Conservation (phyloP, 352 stramenopile species). For the Phytophthora agathidicida region DNA sequence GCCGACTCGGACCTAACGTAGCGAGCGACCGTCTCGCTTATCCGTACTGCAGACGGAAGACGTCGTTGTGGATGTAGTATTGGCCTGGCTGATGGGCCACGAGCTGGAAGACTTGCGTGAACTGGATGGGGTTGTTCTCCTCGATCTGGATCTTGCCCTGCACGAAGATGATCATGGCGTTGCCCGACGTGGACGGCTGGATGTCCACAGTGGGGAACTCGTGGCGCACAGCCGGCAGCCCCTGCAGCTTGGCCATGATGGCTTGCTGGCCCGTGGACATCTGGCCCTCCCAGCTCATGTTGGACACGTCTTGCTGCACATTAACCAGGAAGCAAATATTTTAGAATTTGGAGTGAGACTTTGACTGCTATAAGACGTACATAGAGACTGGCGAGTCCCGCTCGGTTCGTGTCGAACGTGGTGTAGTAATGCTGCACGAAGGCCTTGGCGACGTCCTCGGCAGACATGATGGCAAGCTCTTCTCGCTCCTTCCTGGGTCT, state of each 20-base stretch:
- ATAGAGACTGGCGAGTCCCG: conserved; percentile 77
- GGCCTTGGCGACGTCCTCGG: conserved; percentile 82
- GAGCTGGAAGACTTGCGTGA: conserved; percentile 97
- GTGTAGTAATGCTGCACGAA: conserved; percentile 91
- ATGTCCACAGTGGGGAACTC: conserved; percentile 92
- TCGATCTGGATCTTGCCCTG: conserved; percentile 94
- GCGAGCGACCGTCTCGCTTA: conserved; percentile 47
- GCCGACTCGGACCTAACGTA: conserved; percentile 20
- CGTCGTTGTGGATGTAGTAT: conserved; percentile 98
- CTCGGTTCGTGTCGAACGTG: conserved; percentile 85
- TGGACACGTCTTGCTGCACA: conserved; percentile 69
- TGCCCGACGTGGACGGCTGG: conserved; percentile 90
- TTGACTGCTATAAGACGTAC: conserved; percentile 50
- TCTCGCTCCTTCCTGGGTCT: conserved; percentile 1
- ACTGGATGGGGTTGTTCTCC: conserved; percentile 94
- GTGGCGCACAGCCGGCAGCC: conserved; percentile 75
- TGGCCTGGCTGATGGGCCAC: conserved; percentile 91
- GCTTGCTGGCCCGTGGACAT: conserved; percentile 74
- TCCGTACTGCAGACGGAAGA: conserved; percentile 98
- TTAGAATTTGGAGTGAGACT: neutral
- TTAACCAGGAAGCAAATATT: conserved; percentile 9
- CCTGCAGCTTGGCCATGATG: conserved; percentile 92
- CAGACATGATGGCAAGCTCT: conserved; percentile 63
- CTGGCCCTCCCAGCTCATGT: conserved; percentile 81
- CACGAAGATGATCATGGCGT: conserved; percentile 96